A percentile compares a stretch with the other conserved stretches of the same genome.
phyloP scores from a whole-genome alignment of 2,329 filamentous ascomycete species.

The Keithomyces neogunnii region DNA sequence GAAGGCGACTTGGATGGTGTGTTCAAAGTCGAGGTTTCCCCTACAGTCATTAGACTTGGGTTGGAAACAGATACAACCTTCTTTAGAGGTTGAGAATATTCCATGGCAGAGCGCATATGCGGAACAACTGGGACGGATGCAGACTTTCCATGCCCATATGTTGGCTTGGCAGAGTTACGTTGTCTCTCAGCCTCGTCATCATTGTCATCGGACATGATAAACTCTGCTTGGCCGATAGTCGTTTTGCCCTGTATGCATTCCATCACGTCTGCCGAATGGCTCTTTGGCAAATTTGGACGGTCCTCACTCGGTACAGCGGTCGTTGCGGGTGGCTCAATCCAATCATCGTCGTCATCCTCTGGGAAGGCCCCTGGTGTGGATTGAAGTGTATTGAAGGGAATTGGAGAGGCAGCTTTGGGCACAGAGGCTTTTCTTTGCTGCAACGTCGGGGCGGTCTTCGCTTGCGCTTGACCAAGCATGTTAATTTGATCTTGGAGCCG shows the following conservation, averaged over 20 bases:
- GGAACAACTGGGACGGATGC: conserved; percentile 51
- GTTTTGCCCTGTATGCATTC: conserved; percentile 43
- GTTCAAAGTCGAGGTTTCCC: conserved; percentile 31
- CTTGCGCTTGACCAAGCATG: conserved; percentile 52
- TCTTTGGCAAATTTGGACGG: conserved; percentile 49
- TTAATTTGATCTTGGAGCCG: conserved; percentile 88
- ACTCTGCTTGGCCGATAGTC: conserved; percentile 36
- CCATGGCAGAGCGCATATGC: conserved; percentile 10
- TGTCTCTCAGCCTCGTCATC: neutral
- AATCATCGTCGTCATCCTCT: conserved; percentile 52
- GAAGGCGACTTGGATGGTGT: conserved; percentile 49
- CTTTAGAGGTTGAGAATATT: conserved; percentile 31
- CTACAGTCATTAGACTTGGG: conserved; percentile 40
- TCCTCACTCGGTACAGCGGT: conserved; percentile 19
- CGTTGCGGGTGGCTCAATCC: conserved; percentile 46
- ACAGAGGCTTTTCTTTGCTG: conserved; percentile 23
- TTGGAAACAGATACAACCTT: conserved; percentile 57
- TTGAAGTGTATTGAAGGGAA: conserved; percentile 21
- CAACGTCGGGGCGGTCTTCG: conserved; percentile 31
- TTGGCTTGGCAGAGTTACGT: conserved; percentile 7
- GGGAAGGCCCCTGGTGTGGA: conserved; percentile 54
- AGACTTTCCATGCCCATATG: conserved; percentile 45
- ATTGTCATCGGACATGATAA: conserved; percentile 8
- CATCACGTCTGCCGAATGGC: conserved; percentile 53
- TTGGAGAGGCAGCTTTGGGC: conserved; percentile 19